phyloP scores from a whole-genome alignment of 2,329 filamentous ascomycete species.

The Hypoxylon sp. region DNA sequence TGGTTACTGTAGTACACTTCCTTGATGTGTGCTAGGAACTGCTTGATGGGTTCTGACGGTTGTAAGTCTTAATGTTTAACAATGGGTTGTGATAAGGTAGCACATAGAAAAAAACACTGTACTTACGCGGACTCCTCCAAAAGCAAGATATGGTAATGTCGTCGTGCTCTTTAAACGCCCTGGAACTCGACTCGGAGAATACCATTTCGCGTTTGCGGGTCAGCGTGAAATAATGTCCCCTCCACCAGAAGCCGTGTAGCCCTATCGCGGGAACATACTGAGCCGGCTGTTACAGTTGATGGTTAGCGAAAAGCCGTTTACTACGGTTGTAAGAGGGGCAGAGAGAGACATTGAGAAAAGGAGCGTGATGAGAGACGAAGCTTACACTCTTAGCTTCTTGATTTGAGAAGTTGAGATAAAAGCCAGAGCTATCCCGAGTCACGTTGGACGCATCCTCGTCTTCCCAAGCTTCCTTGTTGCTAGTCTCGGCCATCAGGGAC shows the following conservation, averaged over 20 bases:
- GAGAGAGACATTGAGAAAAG: too few relatives aligned
- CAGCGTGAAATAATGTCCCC: slow-evolving; percentile 59
- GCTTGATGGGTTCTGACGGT: slow-evolving; percentile 59
- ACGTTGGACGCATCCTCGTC: slow-evolving; percentile 47
- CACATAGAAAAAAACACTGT: too few relatives aligned
- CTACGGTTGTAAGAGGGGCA: not conserved
- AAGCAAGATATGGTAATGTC: slow-evolving; percentile 63
- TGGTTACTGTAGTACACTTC: slow-evolving; percentile 60
- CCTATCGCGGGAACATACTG: slow-evolving; percentile 64
- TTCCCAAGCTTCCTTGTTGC: slow-evolving; percentile 62
- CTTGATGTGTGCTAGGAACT: slow-evolving; percentile 62
- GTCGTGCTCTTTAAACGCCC: slow-evolving; percentile 60
- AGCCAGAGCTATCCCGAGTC: slow-evolving; percentile 43
- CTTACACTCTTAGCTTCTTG: slow-evolving; percentile 60
- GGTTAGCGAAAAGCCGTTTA: slow-evolving; percentile 4
- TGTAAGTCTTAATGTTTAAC: not conserved
- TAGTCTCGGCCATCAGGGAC: slow-evolving; percentile 63
- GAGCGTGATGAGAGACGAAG: not conserved
- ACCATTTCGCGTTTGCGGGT: slow-evolving; percentile 55
- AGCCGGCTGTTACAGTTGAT: slow-evolving; percentile 49
- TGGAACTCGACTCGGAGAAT: slow-evolving; percentile 48
- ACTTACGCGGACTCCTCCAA: slow-evolving; percentile 53
- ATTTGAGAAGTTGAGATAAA: slow-evolving; percentile 67
- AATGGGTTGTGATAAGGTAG: not conserved
- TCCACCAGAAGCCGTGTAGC: slow-evolving; percentile 62